Evolutionary conservation across 164 flowering plant species (phyloP).

Genomic region (Cinnamomum chago): DNA sequence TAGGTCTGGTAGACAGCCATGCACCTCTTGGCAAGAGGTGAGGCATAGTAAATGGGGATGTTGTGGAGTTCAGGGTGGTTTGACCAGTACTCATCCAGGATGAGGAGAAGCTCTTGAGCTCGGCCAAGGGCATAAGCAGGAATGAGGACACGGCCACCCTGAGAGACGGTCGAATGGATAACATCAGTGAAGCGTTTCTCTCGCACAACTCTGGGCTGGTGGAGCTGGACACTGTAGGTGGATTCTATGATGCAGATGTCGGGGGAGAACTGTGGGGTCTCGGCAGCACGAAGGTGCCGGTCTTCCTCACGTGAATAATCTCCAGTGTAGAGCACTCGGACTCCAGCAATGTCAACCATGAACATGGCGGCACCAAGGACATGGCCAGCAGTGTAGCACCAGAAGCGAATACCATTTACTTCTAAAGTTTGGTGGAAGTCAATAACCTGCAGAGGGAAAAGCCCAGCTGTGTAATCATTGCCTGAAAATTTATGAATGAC

Average conservation of each 20-base stretch:
- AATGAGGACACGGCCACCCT: constrained; percentile 94
- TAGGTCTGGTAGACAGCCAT: constrained; percentile 94
- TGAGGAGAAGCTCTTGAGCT: constrained; percentile 92
- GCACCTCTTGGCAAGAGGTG: constrained; percentile 94
- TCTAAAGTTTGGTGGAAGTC: constrained; percentile 97
- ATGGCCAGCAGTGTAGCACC: constrained; percentile 99
- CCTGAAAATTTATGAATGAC: too few species aligned
- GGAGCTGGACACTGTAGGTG: constrained; percentile 94
- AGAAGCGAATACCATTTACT: constrained; percentile 90
- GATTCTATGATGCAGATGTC: constrained; percentile 93
- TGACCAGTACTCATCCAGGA: constrained; percentile 96
- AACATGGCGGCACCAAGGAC: constrained; percentile 99
- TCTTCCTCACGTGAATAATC: constrained; percentile 98
- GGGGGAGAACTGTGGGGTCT: constrained; percentile 86
- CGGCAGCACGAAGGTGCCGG: constrained; percentile 96
- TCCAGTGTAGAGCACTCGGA: constrained; percentile 92
- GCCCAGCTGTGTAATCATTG: background rate
- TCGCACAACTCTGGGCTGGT: constrained; percentile 74
- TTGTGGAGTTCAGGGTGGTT: constrained; percentile 88
- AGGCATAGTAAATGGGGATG: constrained; percentile 93
- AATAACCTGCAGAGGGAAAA: constrained; percentile 55
- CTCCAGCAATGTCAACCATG: constrained; percentile 99
- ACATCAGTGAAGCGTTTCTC: constrained; percentile 95
- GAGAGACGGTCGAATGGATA: constrained; percentile 73
- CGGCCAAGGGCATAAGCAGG: constrained; percentile 98